Evolutionary conservation across 192 early-diverging fungal species (phyloP), one percentile per base, ranked within the genome.

Genomic region (Geranomyces michiganensis): DNA sequence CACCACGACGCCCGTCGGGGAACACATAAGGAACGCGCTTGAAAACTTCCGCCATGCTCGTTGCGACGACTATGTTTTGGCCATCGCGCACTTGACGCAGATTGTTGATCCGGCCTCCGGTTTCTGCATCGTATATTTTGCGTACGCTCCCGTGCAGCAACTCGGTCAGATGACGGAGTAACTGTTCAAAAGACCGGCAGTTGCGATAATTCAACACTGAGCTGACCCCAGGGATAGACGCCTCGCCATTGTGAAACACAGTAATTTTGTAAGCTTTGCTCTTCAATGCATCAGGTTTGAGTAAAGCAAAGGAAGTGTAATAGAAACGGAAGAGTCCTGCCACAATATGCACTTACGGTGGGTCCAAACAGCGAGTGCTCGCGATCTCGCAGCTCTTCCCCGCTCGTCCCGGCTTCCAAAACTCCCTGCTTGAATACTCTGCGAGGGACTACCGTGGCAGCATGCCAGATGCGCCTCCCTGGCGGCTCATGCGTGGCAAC

Each of bases 141-240:
- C 76, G 72, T 2, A 83, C 81, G 65, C 70, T 73, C 31, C 74
- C 21, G 15, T 32, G 70, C 24, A 77, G 24, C 29, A 68, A 17
- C 13, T 77, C 76, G 24, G 55, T 73, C n/a, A 77, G 36, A 31
- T 59, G 64, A 10, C 36, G 44, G 9, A 77, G 36, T 1, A 77
- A 67, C 74, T 84, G 82, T 24, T 86, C 84, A 49, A 71, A 86
- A 14, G 73, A 77, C 49, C 77, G 77, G 75, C 84, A 86, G 73
- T 81, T 86, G 22, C 84, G 45, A 49, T 82, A 80, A 68, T 86
- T 86, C 43, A 86, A 67, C 13, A 84, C 67, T 19, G 84, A 55
- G 29, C 70, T 80, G 1, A 70, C 67, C n/a, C 79, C 77, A 48
- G 62, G 48, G 22, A 22, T 24, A n/a, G 75, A 71, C 12, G 44